These are phyloP conservation scores for Gossypium armourianum DNA, from an alignment of 441 rosid genomes.

Conservation along the genomic window DNA sequence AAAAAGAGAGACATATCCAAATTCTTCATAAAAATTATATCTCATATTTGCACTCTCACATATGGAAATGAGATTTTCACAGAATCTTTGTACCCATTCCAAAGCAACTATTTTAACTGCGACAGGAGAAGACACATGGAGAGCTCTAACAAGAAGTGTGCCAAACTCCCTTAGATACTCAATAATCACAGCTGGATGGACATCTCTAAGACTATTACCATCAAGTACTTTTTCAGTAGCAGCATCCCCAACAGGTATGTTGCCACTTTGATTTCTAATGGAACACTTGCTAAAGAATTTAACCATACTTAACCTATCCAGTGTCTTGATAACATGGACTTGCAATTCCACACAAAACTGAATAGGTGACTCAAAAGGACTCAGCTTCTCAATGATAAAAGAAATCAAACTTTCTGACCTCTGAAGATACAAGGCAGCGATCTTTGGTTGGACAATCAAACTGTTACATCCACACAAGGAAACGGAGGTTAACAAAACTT, in stretches of 20 bases:
- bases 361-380: constrained; percentile 58
- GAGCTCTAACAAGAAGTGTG: constrained; percentile 46
- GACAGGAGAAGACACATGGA: constrained; percentile 57
- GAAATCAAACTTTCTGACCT: constrained; percentile 58
- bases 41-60: constrained; percentile 31
- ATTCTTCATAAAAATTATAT: constrained; percentile 38
- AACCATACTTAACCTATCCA: constrained; percentile 60
- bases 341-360: constrained; percentile 58
- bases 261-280: constrained; percentile 26
- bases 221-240: constrained; percentile 29
- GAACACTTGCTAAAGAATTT: constrained; percentile 59
- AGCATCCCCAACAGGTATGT: constrained; percentile 26
- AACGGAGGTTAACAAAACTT: constrained; percentile 65
- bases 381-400: constrained; percentile 55
- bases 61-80: constrained; percentile 47
- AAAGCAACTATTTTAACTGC: constrained; percentile 56
- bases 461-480: constrained; percentile 37
- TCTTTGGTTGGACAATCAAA: constrained; percentile 51
- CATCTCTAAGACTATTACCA: constrained; percentile 22
- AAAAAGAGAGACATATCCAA: constrained; percentile 32
- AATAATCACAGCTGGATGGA: constrained; percentile 33
- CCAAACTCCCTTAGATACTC: constrained; percentile 55
- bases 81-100: constrained; percentile 65
- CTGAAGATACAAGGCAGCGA: constrained; percentile 50
- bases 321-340: constrained; percentile 49